Percentiles rank a stretch among this genome's conserved stretches.
Evolutionary conservation across 2,329 filamentous ascomycete species (phyloP).

Genomic region (Aspergillus alliaceus): DNA sequence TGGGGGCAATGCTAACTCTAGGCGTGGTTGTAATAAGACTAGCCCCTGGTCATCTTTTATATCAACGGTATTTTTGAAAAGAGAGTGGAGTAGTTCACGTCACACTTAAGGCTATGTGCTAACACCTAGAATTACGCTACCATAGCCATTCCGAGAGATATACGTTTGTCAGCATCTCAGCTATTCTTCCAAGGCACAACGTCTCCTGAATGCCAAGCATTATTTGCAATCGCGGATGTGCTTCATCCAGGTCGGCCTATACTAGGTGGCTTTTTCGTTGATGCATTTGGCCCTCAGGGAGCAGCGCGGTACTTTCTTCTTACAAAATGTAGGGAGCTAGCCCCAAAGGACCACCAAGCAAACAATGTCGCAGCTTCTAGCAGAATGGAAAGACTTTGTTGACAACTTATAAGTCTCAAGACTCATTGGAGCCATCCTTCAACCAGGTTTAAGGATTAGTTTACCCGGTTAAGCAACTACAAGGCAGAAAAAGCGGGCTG

Average conservation of each 20-base stretch:
- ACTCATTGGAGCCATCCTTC: too few species aligned
- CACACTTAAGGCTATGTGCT: too few species aligned
- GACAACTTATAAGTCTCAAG: too few species aligned
- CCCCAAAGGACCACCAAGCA: neutral
- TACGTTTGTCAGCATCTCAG: constrained; percentile 18
- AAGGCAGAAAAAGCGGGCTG: too few species aligned
- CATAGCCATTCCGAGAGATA: constrained; percentile 13
- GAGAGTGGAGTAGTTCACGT: too few species aligned
- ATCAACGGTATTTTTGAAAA: too few species aligned
- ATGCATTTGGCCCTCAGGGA: constrained; percentile 12
- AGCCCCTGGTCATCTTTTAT: too few species aligned
- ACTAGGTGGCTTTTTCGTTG: constrained; percentile 13
- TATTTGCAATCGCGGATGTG: constrained; percentile 14
- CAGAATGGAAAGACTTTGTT: constrained; percentile 13
- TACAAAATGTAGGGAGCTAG: neutral
- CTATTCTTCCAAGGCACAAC: constrained; percentile 17
- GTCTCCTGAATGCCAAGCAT: constrained; percentile 13
- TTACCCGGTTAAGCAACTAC: too few species aligned
- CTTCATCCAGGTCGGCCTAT: constrained; percentile 19
- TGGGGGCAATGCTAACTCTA: too few species aligned
- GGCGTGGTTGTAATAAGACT: too few species aligned
- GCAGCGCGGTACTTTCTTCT: constrained; percentile 16
- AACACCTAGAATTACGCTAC: too few species aligned
- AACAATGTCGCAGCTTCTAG: constrained; percentile 2
- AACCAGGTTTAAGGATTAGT: too few species aligned